A percentile compares a stretch with the other conserved stretches of the same genome.
These are phyloP conservation scores for Trypanosoma vivax DNA, from an alignment of 208 protist species.

Conservation along the genomic window DNA sequence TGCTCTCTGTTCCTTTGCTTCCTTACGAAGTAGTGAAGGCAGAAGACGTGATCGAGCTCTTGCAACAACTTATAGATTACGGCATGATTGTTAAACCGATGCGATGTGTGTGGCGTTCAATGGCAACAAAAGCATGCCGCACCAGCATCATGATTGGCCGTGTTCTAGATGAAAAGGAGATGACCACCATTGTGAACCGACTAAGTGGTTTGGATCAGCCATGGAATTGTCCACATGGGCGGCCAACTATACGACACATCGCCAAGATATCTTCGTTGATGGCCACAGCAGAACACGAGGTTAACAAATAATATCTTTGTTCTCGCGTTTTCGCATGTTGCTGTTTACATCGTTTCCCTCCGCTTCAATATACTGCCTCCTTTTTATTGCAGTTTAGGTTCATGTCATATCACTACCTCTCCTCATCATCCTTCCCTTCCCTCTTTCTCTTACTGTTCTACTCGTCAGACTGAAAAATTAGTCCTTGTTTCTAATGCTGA, in stretches of 20 bases:
- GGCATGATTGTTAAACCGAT: conserved; percentile 45
- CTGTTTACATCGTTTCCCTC: background rate
- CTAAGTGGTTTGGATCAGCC: conserved; percentile 82
- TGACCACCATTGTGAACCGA: conserved; percentile 68
- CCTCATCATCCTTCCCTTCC: no score
- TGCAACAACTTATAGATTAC: conserved; percentile 72
- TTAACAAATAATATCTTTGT: conserved; percentile 6
- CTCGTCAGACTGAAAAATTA: no score
- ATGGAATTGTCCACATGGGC: conserved; percentile 94
- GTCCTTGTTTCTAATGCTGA: no score
- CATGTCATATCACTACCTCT: no score
- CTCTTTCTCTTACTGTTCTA: no score
- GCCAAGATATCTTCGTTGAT: conserved; percentile 26
- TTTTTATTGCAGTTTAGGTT: no score
- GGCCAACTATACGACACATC: conserved; percentile 83
- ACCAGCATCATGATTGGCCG: conserved; percentile 93
- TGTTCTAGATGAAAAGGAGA: conserved; percentile 58
- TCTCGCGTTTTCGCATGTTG: background rate
- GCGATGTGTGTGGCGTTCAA: conserved; percentile 84
- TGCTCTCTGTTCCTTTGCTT: conserved; percentile 72
- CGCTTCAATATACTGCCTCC: no score
- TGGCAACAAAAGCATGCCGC: conserved; percentile 90
- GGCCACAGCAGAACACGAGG: background rate
- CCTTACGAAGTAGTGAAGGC: conserved; percentile 82
- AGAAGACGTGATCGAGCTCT: conserved; percentile 83